Evolutionary conservation across 2,329 filamentous ascomycete species (phyloP).

Genomic region (Lachnellula occidentalis): DNA sequence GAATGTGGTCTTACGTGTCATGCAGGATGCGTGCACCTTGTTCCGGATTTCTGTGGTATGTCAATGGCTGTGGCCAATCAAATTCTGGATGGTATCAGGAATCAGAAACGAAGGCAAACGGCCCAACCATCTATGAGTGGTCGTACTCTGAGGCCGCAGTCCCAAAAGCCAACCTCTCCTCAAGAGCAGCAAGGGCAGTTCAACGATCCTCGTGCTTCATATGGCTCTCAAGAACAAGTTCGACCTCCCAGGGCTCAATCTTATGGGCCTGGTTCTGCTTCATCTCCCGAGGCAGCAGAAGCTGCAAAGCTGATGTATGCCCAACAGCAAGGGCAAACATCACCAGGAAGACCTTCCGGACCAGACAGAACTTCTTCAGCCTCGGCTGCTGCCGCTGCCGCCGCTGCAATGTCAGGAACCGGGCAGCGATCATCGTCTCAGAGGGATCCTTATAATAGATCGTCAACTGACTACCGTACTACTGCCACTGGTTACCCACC

Average conservation of each 20-base stretch:
- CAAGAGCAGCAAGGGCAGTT: slow-evolving; percentile 10
- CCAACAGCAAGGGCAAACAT: slow-evolving; percentile 24
- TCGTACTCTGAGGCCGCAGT: slow-evolving; percentile 24
- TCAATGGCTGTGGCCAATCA: slow-evolving; percentile 96
- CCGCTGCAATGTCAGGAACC: slow-evolving; percentile 48
- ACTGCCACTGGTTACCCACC: slow-evolving; percentile 17
- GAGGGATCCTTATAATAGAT: slow-evolving; percentile 24
- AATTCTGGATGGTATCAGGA: slow-evolving; percentile 81
- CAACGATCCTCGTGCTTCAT: slow-evolving; percentile 24
- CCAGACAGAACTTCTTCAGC: slow-evolving; percentile 48
- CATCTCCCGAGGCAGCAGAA: slow-evolving; percentile 52
- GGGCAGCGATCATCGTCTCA: slow-evolving; percentile 30
- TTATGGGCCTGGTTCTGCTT: slow-evolving; percentile 34
- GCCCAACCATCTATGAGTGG: slow-evolving; percentile 24
- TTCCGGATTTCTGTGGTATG: slow-evolving; percentile 99
- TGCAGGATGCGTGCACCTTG: slow-evolving; percentile 84
- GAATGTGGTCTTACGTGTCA: slow-evolving; percentile 93
- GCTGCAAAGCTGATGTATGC: slow-evolving; percentile 60
- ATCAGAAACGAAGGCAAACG: slow-evolving; percentile 62
- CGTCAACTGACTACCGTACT: slow-evolving; percentile 27
- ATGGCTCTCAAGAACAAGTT: slow-evolving; percentile 24
- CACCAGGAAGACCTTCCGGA: slow-evolving; percentile 40
- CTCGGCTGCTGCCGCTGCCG: slow-evolving; percentile 50
- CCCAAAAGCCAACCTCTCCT: slow-evolving; percentile 19
- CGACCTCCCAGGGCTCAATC: slow-evolving; percentile 30